Conservation (phyloP, 345 rosid species). For the Eucalyptus tenuipes region DNA sequence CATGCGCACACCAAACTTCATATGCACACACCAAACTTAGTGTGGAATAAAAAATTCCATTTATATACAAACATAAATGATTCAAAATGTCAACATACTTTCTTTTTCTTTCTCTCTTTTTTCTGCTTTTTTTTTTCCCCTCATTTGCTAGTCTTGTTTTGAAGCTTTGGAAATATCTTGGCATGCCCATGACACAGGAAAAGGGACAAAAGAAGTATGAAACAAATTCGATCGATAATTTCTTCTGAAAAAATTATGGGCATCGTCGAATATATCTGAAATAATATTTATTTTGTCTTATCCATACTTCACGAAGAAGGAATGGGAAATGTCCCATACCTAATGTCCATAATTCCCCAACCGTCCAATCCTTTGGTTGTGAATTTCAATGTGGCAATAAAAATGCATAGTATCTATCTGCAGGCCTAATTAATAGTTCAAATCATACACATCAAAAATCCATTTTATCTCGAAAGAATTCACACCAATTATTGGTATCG, state of each 20-base stretch:
- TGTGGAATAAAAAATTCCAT: neutral
- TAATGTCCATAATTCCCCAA: neutral
- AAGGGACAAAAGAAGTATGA: neutral
- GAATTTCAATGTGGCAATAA: neutral
- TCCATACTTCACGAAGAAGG: neutral
- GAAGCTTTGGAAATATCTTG: neutral
- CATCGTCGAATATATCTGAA: neutral
- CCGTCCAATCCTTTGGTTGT: neutral
- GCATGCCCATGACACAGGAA: neutral
- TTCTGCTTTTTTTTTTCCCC: accelerated
- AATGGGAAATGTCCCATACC: neutral
- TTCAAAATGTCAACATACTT: neutral
- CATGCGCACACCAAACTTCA: neutral
- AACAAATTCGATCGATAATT: neutral
- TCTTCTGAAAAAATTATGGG: neutral
- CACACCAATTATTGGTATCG: neutral
- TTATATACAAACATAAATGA: neutral
- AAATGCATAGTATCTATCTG: neutral
- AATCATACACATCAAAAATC: neutral
- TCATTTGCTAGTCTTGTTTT: neutral
- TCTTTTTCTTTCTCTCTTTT: neutral
- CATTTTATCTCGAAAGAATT: neutral
- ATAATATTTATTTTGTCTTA: neutral
- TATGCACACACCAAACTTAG: neutral
- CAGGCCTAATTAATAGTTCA: neutral